These are phyloP conservation scores for Suhomyces pyralidae DNA, from an alignment of 805 yeast species.

Conservation along the genomic window DNA sequence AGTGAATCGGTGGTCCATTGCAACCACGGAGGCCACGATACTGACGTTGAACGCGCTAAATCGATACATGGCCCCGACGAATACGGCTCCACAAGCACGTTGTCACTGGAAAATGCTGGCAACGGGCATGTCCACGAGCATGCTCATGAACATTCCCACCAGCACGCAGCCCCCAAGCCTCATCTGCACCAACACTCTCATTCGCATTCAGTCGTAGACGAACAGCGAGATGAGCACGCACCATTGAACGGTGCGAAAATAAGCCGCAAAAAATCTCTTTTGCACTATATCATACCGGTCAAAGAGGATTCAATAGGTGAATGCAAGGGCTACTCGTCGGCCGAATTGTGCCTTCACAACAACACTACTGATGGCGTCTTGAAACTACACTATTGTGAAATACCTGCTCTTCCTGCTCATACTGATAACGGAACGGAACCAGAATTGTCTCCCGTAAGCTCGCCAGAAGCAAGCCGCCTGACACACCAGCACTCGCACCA, in stretches of 20 bases:
- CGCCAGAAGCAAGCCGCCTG: slow-evolving; percentile 1
- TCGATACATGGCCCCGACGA: slow-evolving; percentile 9
- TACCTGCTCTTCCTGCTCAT: slow-evolving; percentile 26
- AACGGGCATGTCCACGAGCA: slow-evolving; percentile 7
- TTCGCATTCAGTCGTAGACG: slow-evolving; percentile 8
- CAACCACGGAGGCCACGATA: slow-evolving; percentile 53
- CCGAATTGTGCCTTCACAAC: slow-evolving; percentile 29
- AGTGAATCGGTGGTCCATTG: slow-evolving; percentile 85
- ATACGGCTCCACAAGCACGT: slow-evolving; percentile 2
- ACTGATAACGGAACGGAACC: not conserved
- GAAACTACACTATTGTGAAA: slow-evolving; percentile 38
- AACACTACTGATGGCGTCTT: slow-evolving; percentile 5
- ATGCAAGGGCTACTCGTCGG: slow-evolving; percentile 48
- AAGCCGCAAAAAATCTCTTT: slow-evolving; percentile 18
- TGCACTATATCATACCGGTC: slow-evolving; percentile 24
- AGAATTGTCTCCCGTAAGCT: not conserved
- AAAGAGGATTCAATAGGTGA: slow-evolving; percentile 35
- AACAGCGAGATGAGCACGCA: slow-evolving; percentile 10
- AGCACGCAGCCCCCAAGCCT: slow-evolving; percentile 4
- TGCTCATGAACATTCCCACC: slow-evolving; percentile 9
- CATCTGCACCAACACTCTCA: slow-evolving; percentile 18
- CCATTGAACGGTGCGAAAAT: slow-evolving; percentile 1
- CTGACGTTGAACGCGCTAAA: not conserved
- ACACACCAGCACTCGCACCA: slow-evolving; percentile 4
- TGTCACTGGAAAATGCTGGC: not conserved